Conservation (phyloP, 176 grass and related monocot genomes). For the Saccharum officinarum region DNA sequence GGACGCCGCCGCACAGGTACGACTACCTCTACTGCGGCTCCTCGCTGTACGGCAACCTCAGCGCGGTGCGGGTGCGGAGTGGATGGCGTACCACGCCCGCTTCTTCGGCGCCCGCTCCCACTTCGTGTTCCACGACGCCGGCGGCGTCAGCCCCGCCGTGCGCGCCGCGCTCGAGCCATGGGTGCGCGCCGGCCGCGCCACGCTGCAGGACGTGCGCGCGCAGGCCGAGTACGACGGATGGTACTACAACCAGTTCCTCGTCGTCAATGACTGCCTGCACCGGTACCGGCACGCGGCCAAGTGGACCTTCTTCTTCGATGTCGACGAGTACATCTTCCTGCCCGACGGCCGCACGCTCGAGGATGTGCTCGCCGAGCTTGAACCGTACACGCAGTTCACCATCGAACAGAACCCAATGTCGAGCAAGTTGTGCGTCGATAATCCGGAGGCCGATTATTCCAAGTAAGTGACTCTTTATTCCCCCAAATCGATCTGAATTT, state of each 20-base stretch:
- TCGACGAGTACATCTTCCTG: conserved; percentile 93
- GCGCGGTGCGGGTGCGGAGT: conserved; percentile 76
- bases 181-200: conserved; percentile 80
- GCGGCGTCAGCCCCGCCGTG: conserved; percentile 58
- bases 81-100: conserved; percentile 91
- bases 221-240: conserved; percentile 78
- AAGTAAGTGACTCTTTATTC: conserved; percentile 35
- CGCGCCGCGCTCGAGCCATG: conserved; percentile 67
- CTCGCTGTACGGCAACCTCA: conserved; percentile 75
- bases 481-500: not conserved
- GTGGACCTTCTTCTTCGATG: conserved; percentile 98
- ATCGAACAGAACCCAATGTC: conserved; percentile 97
- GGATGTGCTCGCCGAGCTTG: conserved; percentile 58
- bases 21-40: conserved; percentile 98
- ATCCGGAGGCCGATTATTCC: conserved; percentile 37
- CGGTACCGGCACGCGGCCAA: conserved; percentile 67
- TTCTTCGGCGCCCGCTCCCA: conserved; percentile 79
- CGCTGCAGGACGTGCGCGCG: conserved; percentile 85
- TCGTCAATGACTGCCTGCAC: conserved; percentile 93
- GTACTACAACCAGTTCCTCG: conserved; percentile 94
- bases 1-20: conserved; percentile 55
- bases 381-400: conserved; percentile 85
- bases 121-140: conserved; percentile 97
- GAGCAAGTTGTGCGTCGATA: conserved; percentile 62
- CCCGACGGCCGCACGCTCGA: conserved; percentile 52